Base-by-base conservation (phyloP, 805 yeast genomes). In the Danielia oregonensis region DNA sequence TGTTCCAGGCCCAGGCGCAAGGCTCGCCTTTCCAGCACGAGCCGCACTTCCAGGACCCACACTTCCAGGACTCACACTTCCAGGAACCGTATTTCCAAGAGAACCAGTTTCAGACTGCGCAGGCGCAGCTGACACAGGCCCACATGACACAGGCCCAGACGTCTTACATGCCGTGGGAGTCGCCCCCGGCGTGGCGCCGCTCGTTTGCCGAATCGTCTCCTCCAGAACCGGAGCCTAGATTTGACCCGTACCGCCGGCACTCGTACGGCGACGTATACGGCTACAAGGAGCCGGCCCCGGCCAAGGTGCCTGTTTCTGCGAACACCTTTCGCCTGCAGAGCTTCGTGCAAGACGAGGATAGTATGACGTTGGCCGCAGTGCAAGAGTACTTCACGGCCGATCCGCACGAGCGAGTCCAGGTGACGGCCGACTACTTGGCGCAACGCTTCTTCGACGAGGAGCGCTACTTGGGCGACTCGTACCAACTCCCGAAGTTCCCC, bases 341-440 rank as follows among this genome's bases (percentile, higher is more conserved):
- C n/a, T 10, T 24, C n/a, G 12, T 25, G 6, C 18, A 28, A 32
- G 21, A 25, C 11, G 22, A 24, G 11, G 37, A 24, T 10, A 26
- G 26, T 9, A n/a, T 8, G 15, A 16, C 14, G 6, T 13, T 24
- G 3, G 26, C 28, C 5, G 31, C 30, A 7, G 60, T 64, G 14
- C 43, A 55, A 32, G 61, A 54, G 14, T 67, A 67, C 44, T 67
- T 67, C 45, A 55, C 58, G 21, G 34, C 33, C 5, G 73, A 67
- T 40, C 57, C 63, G 5, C 70, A 64, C 43, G 52, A 59, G 36
- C 44, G 72, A 22, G 70, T 67, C 7, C 54, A 59, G 30, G 65
- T 64, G n/a, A 61, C 62, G 3, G 36, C 54, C 17, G 42, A 39
- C 18, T 50, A 55, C 28, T 44, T 65, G 25, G 45, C 51, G 22